Percentiles rank a stretch among this genome's conserved stretches.
Conservation (phyloP, 768 basidiomycete species). For the Boletus rex-veris region DNA sequence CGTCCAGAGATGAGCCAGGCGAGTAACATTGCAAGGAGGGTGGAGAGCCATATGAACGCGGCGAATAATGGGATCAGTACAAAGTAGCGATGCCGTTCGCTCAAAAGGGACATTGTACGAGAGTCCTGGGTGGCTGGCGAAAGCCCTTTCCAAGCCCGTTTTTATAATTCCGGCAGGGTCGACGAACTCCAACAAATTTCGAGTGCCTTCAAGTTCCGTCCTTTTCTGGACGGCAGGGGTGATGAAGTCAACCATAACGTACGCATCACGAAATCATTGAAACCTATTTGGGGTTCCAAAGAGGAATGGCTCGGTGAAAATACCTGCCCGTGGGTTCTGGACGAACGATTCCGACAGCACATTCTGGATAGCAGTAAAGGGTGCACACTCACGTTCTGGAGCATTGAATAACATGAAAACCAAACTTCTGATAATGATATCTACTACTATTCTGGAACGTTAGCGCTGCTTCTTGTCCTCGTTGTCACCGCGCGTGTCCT, state of each 20-base stretch:
- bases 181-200: background rate
- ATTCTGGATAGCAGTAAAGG: no score
- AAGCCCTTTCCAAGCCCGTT: background rate
- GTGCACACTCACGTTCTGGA: no score
- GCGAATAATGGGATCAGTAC: slow-evolving; percentile 61
- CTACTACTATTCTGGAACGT: background rate
- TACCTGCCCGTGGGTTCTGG: background rate
- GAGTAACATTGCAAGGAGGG: slow-evolving; percentile 65
- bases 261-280: no score
- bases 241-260: background rate
- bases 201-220: background rate
- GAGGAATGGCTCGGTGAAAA: background rate
- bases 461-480: slow-evolving; percentile 21
- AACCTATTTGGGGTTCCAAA: background rate
- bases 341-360: no score
- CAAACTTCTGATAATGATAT: background rate
- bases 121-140: background rate
- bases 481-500: background rate
- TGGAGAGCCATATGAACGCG: slow-evolving; percentile 68
- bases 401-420: background rate
- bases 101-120: slow-evolving; percentile 14
- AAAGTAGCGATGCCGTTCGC: slow-evolving; percentile 50
- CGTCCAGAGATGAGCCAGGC: slow-evolving; percentile 67
- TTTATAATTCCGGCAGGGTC: slow-evolving; percentile 7
- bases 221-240: background rate